Base-by-base conservation (phyloP, 1,139 yeast species). In the Zygosaccharomyces sapae region DNA sequence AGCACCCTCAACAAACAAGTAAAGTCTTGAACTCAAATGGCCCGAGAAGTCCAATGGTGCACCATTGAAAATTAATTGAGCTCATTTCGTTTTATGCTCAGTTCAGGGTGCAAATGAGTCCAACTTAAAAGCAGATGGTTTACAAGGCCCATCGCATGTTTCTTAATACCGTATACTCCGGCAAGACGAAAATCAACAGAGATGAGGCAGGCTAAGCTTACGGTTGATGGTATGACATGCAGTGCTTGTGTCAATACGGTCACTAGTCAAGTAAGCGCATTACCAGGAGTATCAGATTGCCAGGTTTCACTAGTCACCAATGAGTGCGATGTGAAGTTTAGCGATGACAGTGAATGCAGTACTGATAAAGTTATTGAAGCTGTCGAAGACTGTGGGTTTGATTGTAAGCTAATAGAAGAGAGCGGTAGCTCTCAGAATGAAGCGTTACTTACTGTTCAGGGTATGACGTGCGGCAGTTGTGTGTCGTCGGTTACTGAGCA, bases 381-480 rank as follows among this genome's bases (percentile, higher is more conserved):
- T 6, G 73, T 88, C 18, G 90, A 86, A 54, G 83, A 82, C 55
- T 78, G 85, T 55, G 95, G 95, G 4, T 86, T 86, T 56, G 88
- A 79, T 25, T 46, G 47, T 24, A 33, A 46, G 33, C 18, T 49
- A 16, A 37, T 44, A 12, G 33, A 13, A 4, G 46, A 40, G 41
- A n/a, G 57, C 61, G 3, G 49, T 48, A 27, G 52, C 73, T 30
- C 58, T 30, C 30, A 16, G 10, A 12, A 18, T 24, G 39, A 41
- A 13, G 52, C 46, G 18, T 13, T 46, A 31, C 38, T 49, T 24
- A 43, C 70, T 2, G 69, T 80, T 5, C 59, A 59, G 27, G 96
- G 96, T 3, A 89, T 89, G 96, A 87, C 96, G 4, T 89, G 96
- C 61, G 85, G 92, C 2, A 77, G 94, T 0, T 89, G 96, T 63